phyloP scores from a whole-genome alignment of 495 filamentous ascomycete genomes.

The Podospora comata region DNA sequence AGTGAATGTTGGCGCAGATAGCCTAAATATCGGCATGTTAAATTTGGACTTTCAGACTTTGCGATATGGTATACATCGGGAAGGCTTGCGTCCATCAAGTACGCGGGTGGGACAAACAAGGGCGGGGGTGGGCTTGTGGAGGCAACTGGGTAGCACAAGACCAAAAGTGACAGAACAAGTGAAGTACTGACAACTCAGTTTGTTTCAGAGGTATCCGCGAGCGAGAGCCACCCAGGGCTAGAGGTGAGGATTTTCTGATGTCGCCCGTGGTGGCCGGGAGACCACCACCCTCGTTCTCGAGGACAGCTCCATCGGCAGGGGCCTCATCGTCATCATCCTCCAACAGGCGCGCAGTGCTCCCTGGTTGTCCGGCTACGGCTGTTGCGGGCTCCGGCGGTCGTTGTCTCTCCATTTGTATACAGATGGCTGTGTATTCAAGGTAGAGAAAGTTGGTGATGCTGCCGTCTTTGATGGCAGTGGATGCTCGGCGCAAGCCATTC shows the following conservation, averaged over 20 bases:
- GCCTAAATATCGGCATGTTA: neutral
- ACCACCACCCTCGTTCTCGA: neutral
- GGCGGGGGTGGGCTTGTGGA: neutral
- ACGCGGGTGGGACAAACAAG: neutral
- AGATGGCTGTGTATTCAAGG: neutral
- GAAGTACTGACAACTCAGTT: neutral
- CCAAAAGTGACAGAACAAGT: neutral
- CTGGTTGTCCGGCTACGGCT: neutral
- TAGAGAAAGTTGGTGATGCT: neutral
- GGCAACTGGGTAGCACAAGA: neutral
- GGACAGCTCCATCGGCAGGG: too few relatives aligned
- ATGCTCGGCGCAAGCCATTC: neutral
- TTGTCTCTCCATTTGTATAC: neutral
- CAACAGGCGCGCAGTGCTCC: neutral
- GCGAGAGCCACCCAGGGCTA: neutral
- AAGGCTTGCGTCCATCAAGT: neutral
- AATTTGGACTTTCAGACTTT: too few relatives aligned
- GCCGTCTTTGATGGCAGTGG: neutral
- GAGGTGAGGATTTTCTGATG: neutral
- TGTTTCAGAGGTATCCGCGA: neutral
- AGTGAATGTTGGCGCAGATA: neutral
- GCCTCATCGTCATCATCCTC: neutral
- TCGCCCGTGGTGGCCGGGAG: neutral
- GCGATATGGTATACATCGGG: neutral
- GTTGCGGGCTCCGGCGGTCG: neutral